Base-by-base conservation (phyloP, 371 early-diverging fungal species). In the Mucor indicus region DNA sequence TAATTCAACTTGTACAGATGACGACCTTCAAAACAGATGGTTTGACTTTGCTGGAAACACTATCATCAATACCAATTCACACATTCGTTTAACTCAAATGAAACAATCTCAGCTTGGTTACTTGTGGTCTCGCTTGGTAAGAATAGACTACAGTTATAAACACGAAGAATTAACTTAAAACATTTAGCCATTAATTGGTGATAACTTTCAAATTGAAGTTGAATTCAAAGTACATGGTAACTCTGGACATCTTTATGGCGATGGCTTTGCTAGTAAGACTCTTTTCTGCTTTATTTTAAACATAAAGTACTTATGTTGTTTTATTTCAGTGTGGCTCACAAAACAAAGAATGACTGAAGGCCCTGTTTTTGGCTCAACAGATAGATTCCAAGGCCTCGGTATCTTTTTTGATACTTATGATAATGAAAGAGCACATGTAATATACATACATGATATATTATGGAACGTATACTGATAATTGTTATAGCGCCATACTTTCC, bases 371-470 rank as follows among this genome's bases (percentile, higher is more conserved):
- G 98, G 98, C 4, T 84, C 78, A 60, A 65, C 77, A 36, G 94
- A 96, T 68, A 66, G 82, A 33, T 96, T 95, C 62, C 80, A 84
- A 35, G 98, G 98, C 2, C 77, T 98, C 12, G 98, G 96, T 27
- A 55, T 98, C 44, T 91, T 97, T 57, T 95, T 98, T 60, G 98
- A 97, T 67, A 95, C 98, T 24, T 97, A 94, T 68, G 83, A 91
- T 49, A 98, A 98, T 61, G 79, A 86, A 46, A 65, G 84, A 45
- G 87, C 90, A 48, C 68, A 79, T 47, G 91, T 88, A 82, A 77
- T 56, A 13, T 13, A n/a, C n/a, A n/a, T n/a, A n/a, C n/a, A n/a
- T n/a, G n/a, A n/a, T n/a, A n/a, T n/a, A n/a, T n/a, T n/a, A n/a
- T n/a, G n/a, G n/a, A n/a, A n/a, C n/a, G n/a, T n/a, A n/a, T n/a